Base-by-base conservation (phyloP, 768 basidiomycete species). In the Podaxis sp. region DNA sequence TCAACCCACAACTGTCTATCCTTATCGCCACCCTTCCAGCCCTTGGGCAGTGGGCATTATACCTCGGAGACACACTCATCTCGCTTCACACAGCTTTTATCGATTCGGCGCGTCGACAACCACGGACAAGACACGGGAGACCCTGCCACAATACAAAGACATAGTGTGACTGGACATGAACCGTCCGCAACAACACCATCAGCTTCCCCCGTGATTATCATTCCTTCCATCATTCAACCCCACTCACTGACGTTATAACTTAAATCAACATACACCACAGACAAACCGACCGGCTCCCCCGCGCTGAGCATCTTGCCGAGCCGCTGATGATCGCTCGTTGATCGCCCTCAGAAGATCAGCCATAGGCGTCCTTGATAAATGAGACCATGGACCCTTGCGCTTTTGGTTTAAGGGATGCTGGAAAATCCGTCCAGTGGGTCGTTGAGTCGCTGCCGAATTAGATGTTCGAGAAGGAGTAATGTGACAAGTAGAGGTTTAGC, bases 21-120 rank as follows among this genome's bases (percentile, higher is more conserved):
- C 8, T 27, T 12, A 25, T 50, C 49, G 49, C 22, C 19, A 46
- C 24, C 12, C 49, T 24, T 50, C 13, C 25, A 27, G 11, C 24
- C 19, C 7, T 12, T 24, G 22, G 11, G 22, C 22, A 50, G 15
- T 22, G 25, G 49, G 25, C 49, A 9, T 24, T 13, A 15, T 27
- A 15, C 19, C 22, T 27, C 25, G 27, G 12, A 24, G 12, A 27
- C 13, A 50, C 12, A 8, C 24, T 50, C 8, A 27, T 5, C 2
- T 24, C 12, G 12, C 13, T 25, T 2, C 12, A 19, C 25, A 50
- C 57, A 59, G 49, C 47, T 57, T 13, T 59, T 59, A 59, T 59
- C 57, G 57, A 59, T 59, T 50, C n/a, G 22, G 57, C 57, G 57
- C 49, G 57, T 59, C 57, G 57, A 59, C 15, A 47, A 51, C 7